These are phyloP conservation scores for Pseudofabraea citricarpa DNA, from an alignment of 2,329 filamentous ascomycete species.

Conservation along the genomic window DNA sequence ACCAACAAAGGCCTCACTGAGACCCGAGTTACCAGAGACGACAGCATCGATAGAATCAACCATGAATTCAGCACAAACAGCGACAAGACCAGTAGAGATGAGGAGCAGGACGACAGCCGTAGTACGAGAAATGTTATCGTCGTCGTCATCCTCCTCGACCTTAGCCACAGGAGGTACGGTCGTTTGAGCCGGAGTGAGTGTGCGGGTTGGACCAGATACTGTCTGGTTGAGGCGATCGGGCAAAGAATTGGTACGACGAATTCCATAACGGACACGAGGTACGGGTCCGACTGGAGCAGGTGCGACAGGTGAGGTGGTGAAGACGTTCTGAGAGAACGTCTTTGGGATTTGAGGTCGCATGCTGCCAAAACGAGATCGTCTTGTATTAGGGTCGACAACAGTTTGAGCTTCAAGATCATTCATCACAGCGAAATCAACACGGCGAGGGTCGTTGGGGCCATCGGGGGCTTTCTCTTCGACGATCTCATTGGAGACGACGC, in stretches of 20 bases:
- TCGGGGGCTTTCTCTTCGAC: constrained; percentile 15
- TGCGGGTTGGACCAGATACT: constrained; percentile 1
- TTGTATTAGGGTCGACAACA: constrained; percentile 6
- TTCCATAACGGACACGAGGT: constrained; percentile 56
- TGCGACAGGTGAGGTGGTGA: constrained; percentile 41
- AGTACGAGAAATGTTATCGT: constrained; percentile 46
- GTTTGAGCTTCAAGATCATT: constrained; percentile 26
- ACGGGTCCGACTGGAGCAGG: constrained; percentile 35
- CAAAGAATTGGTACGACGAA: constrained; percentile 69
- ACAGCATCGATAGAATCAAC: constrained; percentile 63
- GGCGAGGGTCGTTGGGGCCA: constrained; percentile 39
- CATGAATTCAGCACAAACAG: constrained; percentile 66
- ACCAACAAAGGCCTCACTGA: constrained; percentile 65
- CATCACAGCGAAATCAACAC: constrained; percentile 53
- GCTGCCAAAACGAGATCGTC: constrained; percentile 50
- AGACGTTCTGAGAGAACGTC: constrained; percentile 67
- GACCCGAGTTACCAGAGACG: constrained; percentile 42
- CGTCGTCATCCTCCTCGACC: constrained; percentile 26
- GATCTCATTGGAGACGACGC: constrained; percentile 4
- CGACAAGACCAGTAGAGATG: constrained; percentile 60
- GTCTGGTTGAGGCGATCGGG: constrained; percentile 59
- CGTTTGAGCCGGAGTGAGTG: constrained; percentile 7
- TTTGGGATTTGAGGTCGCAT: constrained; percentile 58
- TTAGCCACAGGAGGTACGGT: not conserved
- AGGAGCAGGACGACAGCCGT: constrained; percentile 58